These are phyloP conservation scores for Jaenimonas drosophilae DNA, from an alignment of 208 protist genomes.

Conservation along the genomic window DNA sequence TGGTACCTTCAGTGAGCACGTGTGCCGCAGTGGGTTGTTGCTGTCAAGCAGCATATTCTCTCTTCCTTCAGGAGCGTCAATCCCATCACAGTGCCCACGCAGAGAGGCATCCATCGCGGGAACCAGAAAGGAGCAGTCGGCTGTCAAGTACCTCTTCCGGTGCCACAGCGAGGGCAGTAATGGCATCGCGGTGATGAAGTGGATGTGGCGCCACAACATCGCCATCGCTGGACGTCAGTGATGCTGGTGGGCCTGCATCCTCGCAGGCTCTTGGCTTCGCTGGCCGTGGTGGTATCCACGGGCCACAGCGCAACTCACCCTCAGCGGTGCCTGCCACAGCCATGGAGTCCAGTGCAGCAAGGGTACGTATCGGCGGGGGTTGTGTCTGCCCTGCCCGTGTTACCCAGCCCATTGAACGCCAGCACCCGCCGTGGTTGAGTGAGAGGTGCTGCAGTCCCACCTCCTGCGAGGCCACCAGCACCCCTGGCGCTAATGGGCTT, in stretches of 20 bases:
- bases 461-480: no score
- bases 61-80: neutral
- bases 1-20: no score
- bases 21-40: neutral
- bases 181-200: neutral
- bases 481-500: no score
- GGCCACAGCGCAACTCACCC: neutral
- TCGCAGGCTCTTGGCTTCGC: neutral
- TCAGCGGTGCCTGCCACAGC: neutral
- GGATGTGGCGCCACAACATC: neutral
- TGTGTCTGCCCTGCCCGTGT: no score
- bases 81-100: neutral
- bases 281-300: no score
- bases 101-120: neutral
- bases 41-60: neutral
- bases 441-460: no score
- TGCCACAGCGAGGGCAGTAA: neutral
- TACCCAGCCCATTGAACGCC: no score
- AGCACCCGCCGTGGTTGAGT: no score
- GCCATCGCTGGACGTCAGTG: neutral
- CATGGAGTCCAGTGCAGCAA: no score
- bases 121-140: constrained; percentile 1
- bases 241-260: neutral
- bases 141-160: no score
- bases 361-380: no score